A percentile compares a stretch with the other conserved stretches of the same genome.
These are phyloP conservation scores for Inosperma sp. DNA, from an alignment of 768 basidiomycete species.

Conservation along the genomic window DNA sequence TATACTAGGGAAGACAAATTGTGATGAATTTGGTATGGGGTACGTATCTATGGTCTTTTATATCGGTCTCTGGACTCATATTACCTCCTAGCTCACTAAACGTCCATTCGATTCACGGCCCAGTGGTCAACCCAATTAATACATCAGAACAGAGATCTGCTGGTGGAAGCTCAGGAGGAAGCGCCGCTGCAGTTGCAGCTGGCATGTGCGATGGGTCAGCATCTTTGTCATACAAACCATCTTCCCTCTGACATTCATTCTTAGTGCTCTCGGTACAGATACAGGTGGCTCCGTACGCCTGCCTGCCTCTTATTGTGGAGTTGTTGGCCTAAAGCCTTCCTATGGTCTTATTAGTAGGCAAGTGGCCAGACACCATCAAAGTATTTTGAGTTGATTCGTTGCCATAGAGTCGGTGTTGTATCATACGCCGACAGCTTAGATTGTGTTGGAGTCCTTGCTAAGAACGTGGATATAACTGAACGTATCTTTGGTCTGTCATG, in stretches of 20 bases:
- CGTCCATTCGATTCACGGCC: constrained; percentile 64
- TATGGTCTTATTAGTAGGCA: background rate
- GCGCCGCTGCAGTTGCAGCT: constrained; percentile 87
- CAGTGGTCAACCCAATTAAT: constrained; percentile 70
- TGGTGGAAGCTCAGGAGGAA: constrained; percentile 93
- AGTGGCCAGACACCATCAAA: too few species aligned
- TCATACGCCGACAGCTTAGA: constrained; percentile 94
- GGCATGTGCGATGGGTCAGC: constrained; percentile 81
- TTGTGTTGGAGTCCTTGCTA: constrained; percentile 80
- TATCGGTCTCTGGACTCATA: background rate
- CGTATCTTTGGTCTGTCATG: constrained; percentile 53
- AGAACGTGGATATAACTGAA: constrained; percentile 43
- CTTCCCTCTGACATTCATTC: background rate
- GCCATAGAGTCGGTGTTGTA: constrained; percentile 78
- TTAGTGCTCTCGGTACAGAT: constrained; percentile 85
- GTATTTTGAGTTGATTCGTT: background rate
- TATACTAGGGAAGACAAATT: constrained; percentile 86
- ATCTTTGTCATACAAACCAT: background rate
- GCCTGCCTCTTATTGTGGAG: constrained; percentile 89
- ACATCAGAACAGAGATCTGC: constrained; percentile 48
- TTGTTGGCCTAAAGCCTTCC: constrained; percentile 82
- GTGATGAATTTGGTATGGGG: constrained; percentile 99
- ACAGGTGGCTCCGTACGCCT: constrained; percentile 92
- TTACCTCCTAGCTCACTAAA: constrained; percentile 61
- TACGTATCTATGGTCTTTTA: constrained; percentile 30